Conservation (phyloP, 805 yeast species). For the Hanseniaspora lachancei region DNA sequence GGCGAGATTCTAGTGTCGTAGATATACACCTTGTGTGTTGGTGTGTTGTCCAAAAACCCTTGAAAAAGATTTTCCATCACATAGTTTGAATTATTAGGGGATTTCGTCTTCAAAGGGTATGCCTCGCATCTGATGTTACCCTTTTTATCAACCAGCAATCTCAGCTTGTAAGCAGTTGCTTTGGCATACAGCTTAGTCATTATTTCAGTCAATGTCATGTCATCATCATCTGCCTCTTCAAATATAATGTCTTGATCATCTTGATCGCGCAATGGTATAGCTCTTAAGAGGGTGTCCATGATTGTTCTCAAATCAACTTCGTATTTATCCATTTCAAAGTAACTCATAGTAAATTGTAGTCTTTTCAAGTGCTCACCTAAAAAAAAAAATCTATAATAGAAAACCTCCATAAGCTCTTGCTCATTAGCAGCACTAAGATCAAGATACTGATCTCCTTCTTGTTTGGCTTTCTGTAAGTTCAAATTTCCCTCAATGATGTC, state of each 20-base stretch:
- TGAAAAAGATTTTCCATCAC: constrained; percentile 21
- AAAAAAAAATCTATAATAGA: constrained; percentile 39
- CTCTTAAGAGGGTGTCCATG: constrained; percentile 30
- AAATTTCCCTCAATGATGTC: background rate
- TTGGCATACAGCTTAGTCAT: constrained; percentile 21
- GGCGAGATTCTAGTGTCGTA: constrained; percentile 41
- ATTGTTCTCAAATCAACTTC: constrained; percentile 34
- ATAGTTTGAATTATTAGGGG: constrained; percentile 15
- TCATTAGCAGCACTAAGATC: constrained; percentile 1
- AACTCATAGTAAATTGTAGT: constrained; percentile 38
- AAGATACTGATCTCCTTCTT: constrained; percentile 13
- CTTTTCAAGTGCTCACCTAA: constrained; percentile 53
- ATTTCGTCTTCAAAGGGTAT: constrained; percentile 21
- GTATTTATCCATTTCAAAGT: constrained; percentile 37
- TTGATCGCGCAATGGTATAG: constrained; percentile 20
- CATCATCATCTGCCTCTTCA: constrained; percentile 5
- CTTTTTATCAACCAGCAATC: constrained; percentile 31
- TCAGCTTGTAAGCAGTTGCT: constrained; percentile 33
- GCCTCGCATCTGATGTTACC: constrained; percentile 32
- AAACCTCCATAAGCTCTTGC: constrained; percentile 14
- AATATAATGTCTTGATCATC: background rate
- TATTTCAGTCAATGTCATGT: constrained; percentile 13
- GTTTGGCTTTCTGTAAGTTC: background rate
- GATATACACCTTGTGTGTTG: constrained; percentile 48
- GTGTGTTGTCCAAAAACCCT: constrained; percentile 21